Evolutionary conservation across 1,139 yeast species (phyloP).

Genomic region (Diutina scorzettiae): DNA sequence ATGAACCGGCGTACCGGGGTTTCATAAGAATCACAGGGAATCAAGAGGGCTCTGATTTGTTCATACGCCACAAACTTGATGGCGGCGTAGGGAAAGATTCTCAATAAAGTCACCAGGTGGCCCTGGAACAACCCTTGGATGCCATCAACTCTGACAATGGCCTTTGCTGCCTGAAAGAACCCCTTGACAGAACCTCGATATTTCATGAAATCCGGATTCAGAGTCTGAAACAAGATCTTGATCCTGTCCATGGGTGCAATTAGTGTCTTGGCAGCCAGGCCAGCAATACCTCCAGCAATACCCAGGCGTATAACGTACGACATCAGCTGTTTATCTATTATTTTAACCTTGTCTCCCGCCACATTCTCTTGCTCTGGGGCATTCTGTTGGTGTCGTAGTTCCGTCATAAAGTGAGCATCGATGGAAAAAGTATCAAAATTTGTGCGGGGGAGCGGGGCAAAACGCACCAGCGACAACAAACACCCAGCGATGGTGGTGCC

Average conservation of each 20-base stretch:
- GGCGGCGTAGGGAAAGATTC: slow-evolving; percentile 96
- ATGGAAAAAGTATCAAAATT: neutral
- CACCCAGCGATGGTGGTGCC: too few species aligned
- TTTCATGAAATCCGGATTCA: slow-evolving; percentile 76
- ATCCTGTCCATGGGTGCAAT: slow-evolving; percentile 95
- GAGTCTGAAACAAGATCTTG: slow-evolving; percentile 87
- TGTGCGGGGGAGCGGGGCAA: neutral
- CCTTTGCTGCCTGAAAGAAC: slow-evolving; percentile 54
- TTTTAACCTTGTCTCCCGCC: too few species aligned
- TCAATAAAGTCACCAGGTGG: slow-evolving; percentile 79
- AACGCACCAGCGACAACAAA: neutral
- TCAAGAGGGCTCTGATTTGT: slow-evolving; percentile 69
- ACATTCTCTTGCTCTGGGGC: too few species aligned
- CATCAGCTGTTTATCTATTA: slow-evolving; percentile 53
- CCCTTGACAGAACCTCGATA: slow-evolving; percentile 78
- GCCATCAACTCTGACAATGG: slow-evolving; percentile 67
- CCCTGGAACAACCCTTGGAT: slow-evolving; percentile 80
- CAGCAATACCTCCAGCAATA: slow-evolving; percentile 91
- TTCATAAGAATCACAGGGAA: slow-evolving; percentile 65
- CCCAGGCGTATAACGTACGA: slow-evolving; percentile 80
- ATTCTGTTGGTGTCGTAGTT: neutral
- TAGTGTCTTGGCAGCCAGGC: slow-evolving; percentile 86
- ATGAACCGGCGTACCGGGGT: slow-evolving; percentile 69
- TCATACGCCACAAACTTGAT: slow-evolving; percentile 96
- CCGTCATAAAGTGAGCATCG: neutral